These are phyloP conservation scores for Rhipidocladum racemiflorum DNA, from an alignment of 176 grass and related monocot genomes.

Conservation along the genomic window DNA sequence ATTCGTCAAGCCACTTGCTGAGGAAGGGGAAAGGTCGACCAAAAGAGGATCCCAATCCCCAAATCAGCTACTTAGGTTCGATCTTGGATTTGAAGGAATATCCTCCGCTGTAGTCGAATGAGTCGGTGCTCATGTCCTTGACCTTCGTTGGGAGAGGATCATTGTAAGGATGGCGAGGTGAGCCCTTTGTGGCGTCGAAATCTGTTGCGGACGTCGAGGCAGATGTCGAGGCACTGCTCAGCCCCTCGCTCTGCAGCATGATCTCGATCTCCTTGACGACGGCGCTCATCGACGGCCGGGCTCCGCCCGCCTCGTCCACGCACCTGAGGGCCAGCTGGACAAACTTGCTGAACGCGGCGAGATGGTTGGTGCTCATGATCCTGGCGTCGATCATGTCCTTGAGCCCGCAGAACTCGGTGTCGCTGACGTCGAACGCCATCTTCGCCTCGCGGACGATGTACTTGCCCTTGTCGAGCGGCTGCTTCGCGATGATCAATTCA, in stretches of 20 bases:
- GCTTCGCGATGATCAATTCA: constrained; percentile 72
- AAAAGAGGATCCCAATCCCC: constrained; percentile 8
- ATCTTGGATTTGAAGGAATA: constrained; percentile 60
- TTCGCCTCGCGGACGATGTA: constrained; percentile 80
- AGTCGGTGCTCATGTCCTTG: constrained; percentile 60
- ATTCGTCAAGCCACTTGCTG: constrained; percentile 5
- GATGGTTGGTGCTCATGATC: constrained; percentile 51
- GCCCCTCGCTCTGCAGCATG: constrained; percentile 68
- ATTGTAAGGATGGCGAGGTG: constrained; percentile 55
- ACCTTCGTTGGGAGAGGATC: constrained; percentile 62
- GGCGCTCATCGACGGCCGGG: constrained; percentile 69
- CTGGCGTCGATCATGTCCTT: constrained; percentile 61
- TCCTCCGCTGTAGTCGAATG: constrained; percentile 74
- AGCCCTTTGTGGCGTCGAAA: constrained; percentile 40
- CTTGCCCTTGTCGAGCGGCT: constrained; percentile 86
- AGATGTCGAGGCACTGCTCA: constrained; percentile 52
- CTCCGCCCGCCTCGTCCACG: constrained; percentile 51
- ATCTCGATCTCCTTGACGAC: constrained; percentile 87
- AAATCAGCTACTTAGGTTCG: constrained; percentile 70
- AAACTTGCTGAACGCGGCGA: constrained; percentile 72
- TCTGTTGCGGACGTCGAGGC: constrained; percentile 66
- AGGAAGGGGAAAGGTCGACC: background rate
- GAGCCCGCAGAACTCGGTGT: constrained; percentile 76
- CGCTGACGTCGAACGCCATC: constrained; percentile 41
- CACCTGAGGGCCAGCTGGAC: constrained; percentile 68